Percentiles rank a stretch among this genome's conserved stretches.
Conservation (phyloP, 2,329 filamentous ascomycete genomes). For the Hymenoscyphus occultus region DNA sequence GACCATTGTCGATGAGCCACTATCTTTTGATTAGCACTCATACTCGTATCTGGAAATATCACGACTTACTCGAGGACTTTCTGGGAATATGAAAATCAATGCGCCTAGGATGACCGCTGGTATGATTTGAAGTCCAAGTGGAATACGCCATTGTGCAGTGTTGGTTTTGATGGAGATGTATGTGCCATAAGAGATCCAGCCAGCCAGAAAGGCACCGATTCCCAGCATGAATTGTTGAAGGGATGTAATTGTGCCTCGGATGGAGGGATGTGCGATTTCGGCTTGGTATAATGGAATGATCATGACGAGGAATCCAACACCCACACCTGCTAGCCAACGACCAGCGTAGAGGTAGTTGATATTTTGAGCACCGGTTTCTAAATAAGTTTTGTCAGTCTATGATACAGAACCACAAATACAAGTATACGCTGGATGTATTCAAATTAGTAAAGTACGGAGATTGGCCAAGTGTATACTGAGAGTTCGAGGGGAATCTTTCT, state of each 20-base stretch:
- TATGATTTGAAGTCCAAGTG: constrained; percentile 54
- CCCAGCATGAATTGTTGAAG: constrained; percentile 83
- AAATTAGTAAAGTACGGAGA: neutral
- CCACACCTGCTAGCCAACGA: constrained; percentile 65
- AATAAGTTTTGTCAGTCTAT: neutral
- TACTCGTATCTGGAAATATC: neutral
- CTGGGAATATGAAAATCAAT: constrained; percentile 62
- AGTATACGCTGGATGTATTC: too few species aligned
- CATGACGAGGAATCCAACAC: constrained; percentile 47
- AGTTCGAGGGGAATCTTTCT: neutral
- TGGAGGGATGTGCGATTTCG: constrained; percentile 74
- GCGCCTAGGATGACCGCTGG: constrained; percentile 52
- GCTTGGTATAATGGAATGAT: constrained; percentile 64
- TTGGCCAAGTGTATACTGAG: too few species aligned
- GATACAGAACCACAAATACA: neutral
- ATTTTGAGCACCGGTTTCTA: constrained; percentile 59
- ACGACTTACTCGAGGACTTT: constrained; percentile 47
- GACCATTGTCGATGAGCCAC: constrained; percentile 63
- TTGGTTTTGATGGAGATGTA: constrained; percentile 35
- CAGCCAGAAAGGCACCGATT: constrained; percentile 67
- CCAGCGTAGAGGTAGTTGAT: constrained; percentile 66
- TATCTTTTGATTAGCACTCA: constrained; percentile 7
- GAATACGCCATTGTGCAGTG: constrained; percentile 35
- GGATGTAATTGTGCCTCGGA: constrained; percentile 68
- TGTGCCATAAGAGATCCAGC: constrained; percentile 69